Evolutionary conservation across 192 early-diverging fungal species (phyloP), one percentile per base, ranked within the genome.

Genomic region (Entomortierella parvispora): DNA sequence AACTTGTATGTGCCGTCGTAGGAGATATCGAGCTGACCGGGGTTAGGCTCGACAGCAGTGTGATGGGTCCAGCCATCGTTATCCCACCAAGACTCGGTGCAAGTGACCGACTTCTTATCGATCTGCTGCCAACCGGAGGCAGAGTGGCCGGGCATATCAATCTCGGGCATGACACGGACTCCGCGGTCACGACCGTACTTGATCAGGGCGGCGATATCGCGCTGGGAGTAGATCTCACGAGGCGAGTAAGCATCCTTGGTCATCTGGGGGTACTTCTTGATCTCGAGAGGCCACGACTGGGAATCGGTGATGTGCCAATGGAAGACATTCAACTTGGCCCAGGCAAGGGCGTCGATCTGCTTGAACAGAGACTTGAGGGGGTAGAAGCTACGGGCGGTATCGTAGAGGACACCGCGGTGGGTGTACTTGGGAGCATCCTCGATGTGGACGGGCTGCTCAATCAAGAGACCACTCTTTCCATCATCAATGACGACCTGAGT

Each of bases 81-180:
- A 49, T 61, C 71, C 58, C 90, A 91, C 80, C 87, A 89, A 48
- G 80, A 81, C 44, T 88, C 85, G 52, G 71, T 54, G 58, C 89
- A 93, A 61, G 83, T 80, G 67, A 89, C 82, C 32, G 88, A 62
- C 53, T 89, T 82, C 15, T 91, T 87, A 57, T 87, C 79, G 53
- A 82, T 71, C 40, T 84, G 80, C 37, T 68, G 72, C 74, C 84
- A 69, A 12, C 81, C 75, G 8, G 90, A 81, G 9, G 82, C 71
- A 49, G 86, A 87, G 68, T 95, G 92, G 2, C 91, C 91, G 12
- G 94, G 93, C 83, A 94, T 89, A 66, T 96, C 93, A 40, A 95
- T 87, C 71, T 97, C 95, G 18, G 94, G 89, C 60, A 94, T 89
- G 23, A 97, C 83, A 52, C 95, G 89, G 31, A 97, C 88, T n/a